A percentile compares a stretch with the other conserved stretches of the same genome.
These are phyloP conservation scores for Trametes elegans DNA, from an alignment of 768 basidiomycete genomes.

Conservation along the genomic window DNA sequence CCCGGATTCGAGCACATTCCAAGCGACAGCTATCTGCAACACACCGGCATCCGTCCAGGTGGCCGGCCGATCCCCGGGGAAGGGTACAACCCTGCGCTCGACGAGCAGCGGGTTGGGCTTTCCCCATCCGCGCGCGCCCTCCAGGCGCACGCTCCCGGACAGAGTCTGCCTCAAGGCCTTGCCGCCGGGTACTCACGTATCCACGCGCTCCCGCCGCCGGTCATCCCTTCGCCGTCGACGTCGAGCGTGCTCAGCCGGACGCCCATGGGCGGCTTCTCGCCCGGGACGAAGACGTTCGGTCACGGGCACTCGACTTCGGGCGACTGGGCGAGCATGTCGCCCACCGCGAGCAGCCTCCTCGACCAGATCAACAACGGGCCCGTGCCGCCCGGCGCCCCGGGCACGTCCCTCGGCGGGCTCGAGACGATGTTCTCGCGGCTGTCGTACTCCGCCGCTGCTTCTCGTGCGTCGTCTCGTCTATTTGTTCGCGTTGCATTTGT, in stretches of 20 bases:
- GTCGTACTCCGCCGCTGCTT: constrained; percentile 50
- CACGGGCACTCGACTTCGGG: constrained; percentile 23
- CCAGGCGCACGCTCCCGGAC: constrained; percentile 86
- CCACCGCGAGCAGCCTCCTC: constrained; percentile 20
- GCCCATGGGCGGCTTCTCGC: constrained; percentile 24
- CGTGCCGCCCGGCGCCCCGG: not conserved
- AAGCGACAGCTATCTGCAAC: constrained; percentile 38
- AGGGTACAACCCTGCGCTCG: constrained; percentile 20
- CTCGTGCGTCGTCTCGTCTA: constrained; percentile 21
- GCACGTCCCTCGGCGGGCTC: constrained; percentile 29
- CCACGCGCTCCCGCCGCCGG: constrained; percentile 59
- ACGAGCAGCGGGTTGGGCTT: constrained; percentile 36
- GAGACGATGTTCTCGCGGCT: constrained; percentile 57
- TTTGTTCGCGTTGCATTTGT: not conserved
- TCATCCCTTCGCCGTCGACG: constrained; percentile 36
- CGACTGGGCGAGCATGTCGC: constrained; percentile 34
- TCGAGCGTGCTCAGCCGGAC: constrained; percentile 31
- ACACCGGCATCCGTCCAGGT: constrained; percentile 32
- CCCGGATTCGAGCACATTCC: constrained; percentile 29
- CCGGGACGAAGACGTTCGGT: constrained; percentile 26
- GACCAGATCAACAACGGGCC: constrained; percentile 29
- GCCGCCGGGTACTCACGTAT: constrained; percentile 90
- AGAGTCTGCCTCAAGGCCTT: constrained; percentile 87
- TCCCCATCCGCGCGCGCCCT: constrained; percentile 78
- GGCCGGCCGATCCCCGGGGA: constrained; percentile 33